Percentiles rank a stretch among this genome's conserved stretches.
Evolutionary conservation across 257 asterid species (phyloP).

Genomic region (Solanum lycopersicoides): DNA sequence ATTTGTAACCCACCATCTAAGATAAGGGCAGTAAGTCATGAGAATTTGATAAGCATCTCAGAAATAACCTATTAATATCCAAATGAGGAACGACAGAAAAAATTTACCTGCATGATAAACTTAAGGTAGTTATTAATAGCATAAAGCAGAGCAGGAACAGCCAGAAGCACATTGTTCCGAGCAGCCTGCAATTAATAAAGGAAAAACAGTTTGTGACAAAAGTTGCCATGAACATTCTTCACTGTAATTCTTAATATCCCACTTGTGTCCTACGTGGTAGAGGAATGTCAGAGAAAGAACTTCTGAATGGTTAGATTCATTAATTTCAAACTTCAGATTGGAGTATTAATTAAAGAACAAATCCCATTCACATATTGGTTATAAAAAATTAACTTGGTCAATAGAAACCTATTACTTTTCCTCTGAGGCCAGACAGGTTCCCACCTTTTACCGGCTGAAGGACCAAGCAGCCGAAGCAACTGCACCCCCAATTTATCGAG

Average conservation of each 20-base stretch:
- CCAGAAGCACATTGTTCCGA: conserved; percentile 68
- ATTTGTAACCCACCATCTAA: background rate
- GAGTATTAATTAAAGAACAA: background rate
- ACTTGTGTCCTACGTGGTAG: background rate
- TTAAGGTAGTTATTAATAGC: conserved; percentile 89
- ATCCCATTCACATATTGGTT: background rate
- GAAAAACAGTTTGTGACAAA: background rate
- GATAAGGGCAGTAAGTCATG: background rate
- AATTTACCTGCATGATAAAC: conserved; percentile 83
- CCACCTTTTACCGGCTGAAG: background rate
- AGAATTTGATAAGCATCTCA: background rate
- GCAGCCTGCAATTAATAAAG: conserved; percentile 65
- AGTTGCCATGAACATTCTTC: background rate
- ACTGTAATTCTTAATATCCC: background rate
- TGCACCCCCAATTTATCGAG: background rate
- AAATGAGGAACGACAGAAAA: background rate
- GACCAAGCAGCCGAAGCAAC: background rate
- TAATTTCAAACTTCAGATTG: background rate
- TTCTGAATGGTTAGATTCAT: background rate
- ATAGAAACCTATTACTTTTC: background rate
- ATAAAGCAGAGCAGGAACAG: conserved; percentile 94
- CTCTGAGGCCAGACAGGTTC: background rate
- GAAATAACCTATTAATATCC: background rate
- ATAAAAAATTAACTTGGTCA: background rate
- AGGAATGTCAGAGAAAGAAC: background rate